Evolutionary conservation across 768 basidiomycete species (phyloP), one percentile per base, ranked within the genome.

Genomic region (Trametes cingulata): DNA sequence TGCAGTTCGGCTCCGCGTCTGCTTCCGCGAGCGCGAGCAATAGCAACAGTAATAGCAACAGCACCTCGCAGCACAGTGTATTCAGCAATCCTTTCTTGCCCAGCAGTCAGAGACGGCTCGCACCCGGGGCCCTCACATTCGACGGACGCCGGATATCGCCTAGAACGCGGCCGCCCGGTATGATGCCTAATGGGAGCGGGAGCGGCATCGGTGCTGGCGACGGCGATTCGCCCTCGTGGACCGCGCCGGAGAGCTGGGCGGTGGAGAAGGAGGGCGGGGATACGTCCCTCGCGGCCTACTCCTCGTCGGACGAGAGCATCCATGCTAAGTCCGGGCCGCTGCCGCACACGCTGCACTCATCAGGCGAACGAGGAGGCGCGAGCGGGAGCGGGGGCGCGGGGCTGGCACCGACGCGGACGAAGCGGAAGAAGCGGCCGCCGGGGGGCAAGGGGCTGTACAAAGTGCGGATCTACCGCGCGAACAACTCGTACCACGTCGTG

Each of bases 391-490:
- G n/a, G n/a, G n/a, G n/a, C n/a, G n/a, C n/a, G n/a, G n/a, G n/a
- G n/a, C n/a, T n/a, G n/a, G n/a, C n/a, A n/a, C n/a, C n/a, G n/a
- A n/a, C 29, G 17, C 29, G 48, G 2, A 49, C 29, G 48, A 67
- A 64, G 50, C 62, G 68, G 60, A 69, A 64, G 60, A 56, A 49
- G 12, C 58, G 63, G 43, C 60, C 64, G 53, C 36, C 54, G 17
- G 47, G 56, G 36, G 25, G 37, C 40, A 61, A 51, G 54, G 61
- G 48, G 40, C 61, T 55, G 54, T 87, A 85, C 66, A 80, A 77
- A 60, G 84, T 96, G 58, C 85, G 93, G 45, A 87, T 97, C 58
- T 90, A 93, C 69, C 82, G 87, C 17, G 81, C 83, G 47, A 87
- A 91, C 66, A 83, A 83, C 46, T 82, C 84, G 9, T 91, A 86